A percentile compares a stretch with the other conserved stretches of the same genome.
Evolutionary conservation across 1,284 basidiomycete genomes (phyloP).

Genomic region (Cryptococcus maquisensis): DNA sequence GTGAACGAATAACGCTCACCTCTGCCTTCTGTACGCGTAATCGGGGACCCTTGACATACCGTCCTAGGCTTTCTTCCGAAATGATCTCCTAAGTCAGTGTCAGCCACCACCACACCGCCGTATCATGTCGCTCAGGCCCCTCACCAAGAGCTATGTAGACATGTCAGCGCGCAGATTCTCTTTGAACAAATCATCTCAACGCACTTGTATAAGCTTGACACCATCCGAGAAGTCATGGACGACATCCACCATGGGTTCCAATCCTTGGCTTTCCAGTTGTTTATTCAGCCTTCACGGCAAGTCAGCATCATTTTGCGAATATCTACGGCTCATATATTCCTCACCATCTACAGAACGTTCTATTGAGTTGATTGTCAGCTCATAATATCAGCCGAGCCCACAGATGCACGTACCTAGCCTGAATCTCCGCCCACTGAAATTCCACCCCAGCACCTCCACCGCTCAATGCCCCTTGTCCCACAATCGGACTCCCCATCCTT

Average conservation of each 20-base stretch:
- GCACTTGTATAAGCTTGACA: conserved; percentile 75
- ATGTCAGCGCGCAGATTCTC: background rate
- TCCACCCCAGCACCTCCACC: conserved; percentile 48
- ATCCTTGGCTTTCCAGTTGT: conserved; percentile 77
- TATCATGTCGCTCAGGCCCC: background rate
- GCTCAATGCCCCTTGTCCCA: conserved; percentile 32
- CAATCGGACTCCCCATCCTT: conserved; percentile 3
- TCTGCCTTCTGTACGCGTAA: conserved; percentile 97
- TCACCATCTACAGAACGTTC: conserved; percentile 48
- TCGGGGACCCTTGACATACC: conserved; percentile 82
- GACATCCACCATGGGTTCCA: conserved; percentile 86
- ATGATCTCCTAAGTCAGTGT: conserved; percentile 70
- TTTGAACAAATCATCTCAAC: conserved; percentile 1
- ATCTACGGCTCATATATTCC: background rate
- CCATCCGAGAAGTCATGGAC: conserved; percentile 90
- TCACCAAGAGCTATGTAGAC: conserved; percentile 20
- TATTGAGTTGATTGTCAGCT: conserved; percentile 4
- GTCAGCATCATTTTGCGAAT: background rate
- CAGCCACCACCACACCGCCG: background rate
- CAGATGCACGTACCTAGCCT: conserved; percentile 29
- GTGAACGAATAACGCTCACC: conserved; percentile 18
- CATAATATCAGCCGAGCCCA: background rate
- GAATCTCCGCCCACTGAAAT: conserved; percentile 67
- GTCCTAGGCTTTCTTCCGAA: conserved; percentile 85
- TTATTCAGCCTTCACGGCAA: conserved; percentile 74